Conservation (phyloP, 1,284 basidiomycete genomes). For the Leccinum pachyderme region DNA sequence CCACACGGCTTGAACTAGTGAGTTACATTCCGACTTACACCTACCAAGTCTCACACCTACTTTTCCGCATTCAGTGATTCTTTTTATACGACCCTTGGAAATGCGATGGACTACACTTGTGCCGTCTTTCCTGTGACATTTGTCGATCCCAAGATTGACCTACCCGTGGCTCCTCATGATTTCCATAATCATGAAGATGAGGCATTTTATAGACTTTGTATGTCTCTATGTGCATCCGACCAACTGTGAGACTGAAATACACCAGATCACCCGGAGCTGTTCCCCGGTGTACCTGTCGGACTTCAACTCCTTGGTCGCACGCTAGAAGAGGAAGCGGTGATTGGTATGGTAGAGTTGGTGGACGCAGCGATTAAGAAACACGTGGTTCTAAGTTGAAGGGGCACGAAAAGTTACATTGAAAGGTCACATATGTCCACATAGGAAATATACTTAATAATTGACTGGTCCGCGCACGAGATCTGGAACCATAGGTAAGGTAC, state of each 20-base stretch:
- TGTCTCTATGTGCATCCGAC: constrained; percentile 25
- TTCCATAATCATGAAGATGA: constrained; percentile 54
- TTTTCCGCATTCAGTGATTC: constrained; percentile 35
- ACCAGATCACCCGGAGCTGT: constrained; percentile 58
- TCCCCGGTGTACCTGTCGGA: constrained; percentile 62
- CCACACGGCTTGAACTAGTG: constrained; percentile 56
- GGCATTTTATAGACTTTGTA: constrained; percentile 57
- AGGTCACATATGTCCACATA: neutral
- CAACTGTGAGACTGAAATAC: neutral
- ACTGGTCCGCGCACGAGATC: neutral
- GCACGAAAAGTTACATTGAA: neutral
- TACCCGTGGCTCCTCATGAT: constrained; percentile 39
- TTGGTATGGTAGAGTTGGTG: constrained; percentile 62
- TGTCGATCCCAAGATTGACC: constrained; percentile 53
- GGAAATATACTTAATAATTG: neutral
- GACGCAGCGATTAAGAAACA: constrained; percentile 38
- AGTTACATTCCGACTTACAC: constrained; percentile 13
- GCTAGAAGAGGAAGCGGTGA: constrained; percentile 74
- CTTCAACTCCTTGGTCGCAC: constrained; percentile 69
- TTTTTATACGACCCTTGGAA: constrained; percentile 61
- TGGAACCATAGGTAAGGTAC: neutral
- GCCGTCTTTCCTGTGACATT: constrained; percentile 65
- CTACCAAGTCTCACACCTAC: constrained; percentile 24
- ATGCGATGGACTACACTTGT: constrained; percentile 67
- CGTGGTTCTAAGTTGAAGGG: neutral